Base-by-base conservation (phyloP, 176 grass and related monocot genomes). In the Carex parvula region DNA sequence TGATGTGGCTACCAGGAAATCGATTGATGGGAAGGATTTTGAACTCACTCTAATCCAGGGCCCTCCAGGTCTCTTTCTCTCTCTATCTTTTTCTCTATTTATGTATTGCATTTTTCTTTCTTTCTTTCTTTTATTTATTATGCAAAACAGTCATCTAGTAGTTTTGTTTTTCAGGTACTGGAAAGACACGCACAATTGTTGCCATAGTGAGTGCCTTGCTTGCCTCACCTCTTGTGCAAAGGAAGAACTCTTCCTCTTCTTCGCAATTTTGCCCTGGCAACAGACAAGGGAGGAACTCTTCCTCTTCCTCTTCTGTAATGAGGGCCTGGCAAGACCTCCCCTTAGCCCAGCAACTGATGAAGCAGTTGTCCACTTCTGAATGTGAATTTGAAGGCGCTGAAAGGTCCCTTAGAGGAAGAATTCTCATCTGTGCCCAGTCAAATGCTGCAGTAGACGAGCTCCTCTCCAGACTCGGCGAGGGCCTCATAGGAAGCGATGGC, bases 371-470 rank as follows among this genome's bases (percentile, higher is more conserved):
- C 57, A 67, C 20, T 66, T 82, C 86, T 82, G 79, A 39, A 39
- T 5, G 37, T 39, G 37, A 64, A 81, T 44, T 8, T 44, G 42
- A 44, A 44, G 68, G 71, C 52, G 85, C 79, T 63, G 90, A 91
- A 68, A 88, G 73, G 46, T 79, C 88, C 71, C 53, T 63, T 17
- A 94, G 82, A 92, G 92, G 94, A 84, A 91, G 94, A 64, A 89
- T 87, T 94, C 83, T 97, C 73, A 62, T 97, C 70, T 97, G 94
- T 81, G 94, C 94, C 1, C 94, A 97, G 55, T 97, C 92, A 75
- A 97, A 97, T 88, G 94, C 94, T 79, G 94, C 94, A 50, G 92
- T 98, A 81, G 95, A 98, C 88, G 95, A 98, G 81, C 86, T 98
- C 81, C 89, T 94, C 66, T 98, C 92, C 57, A 91, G 92, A 94